phyloP scores from a whole-genome alignment of 805 yeast genomes.

The Metschnikowia borealis region DNA sequence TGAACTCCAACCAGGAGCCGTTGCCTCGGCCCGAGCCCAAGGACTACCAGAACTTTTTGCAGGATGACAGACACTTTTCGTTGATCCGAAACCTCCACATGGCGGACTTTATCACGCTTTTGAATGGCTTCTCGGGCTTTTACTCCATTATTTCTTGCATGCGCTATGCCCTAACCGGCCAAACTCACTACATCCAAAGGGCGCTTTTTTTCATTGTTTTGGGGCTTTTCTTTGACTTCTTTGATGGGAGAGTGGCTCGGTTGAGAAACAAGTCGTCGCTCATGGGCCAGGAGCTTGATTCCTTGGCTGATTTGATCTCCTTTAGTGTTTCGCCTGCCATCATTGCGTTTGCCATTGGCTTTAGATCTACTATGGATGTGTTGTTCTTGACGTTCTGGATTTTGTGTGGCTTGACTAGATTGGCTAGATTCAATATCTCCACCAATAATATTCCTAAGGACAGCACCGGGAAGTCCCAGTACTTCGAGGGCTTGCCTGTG shows the following conservation, averaged over 20 bases:
- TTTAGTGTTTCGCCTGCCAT: constrained; percentile 96
- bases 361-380: constrained; percentile 78
- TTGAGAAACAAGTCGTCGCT: constrained; percentile 85
- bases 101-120: constrained; percentile 93
- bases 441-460: constrained; percentile 92
- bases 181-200: constrained; percentile 70
- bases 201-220: constrained; percentile 87
- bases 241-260: constrained; percentile 96
- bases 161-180: constrained; percentile 69
- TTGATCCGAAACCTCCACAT: constrained; percentile 83
- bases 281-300: constrained; percentile 97
- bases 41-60: constrained; percentile 75
- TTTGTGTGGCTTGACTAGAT: constrained; percentile 86
- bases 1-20: constrained; percentile 53
- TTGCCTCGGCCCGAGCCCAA: constrained; percentile 73
- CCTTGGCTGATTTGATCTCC: constrained; percentile 90
- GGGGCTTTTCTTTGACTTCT: constrained; percentile 92
- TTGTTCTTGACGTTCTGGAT: constrained; percentile 78
- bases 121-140: constrained; percentile 93
- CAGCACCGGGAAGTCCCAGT: constrained; percentile 76
- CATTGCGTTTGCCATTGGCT: constrained; percentile 87
- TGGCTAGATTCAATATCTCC: constrained; percentile 94
- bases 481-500: constrained; percentile 95
- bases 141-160: constrained; percentile 84
- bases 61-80: constrained; percentile 81